These are phyloP conservation scores for Sporothrix pallida DNA, from an alignment of 2,329 filamentous ascomycete species.

Conservation along the genomic window DNA sequence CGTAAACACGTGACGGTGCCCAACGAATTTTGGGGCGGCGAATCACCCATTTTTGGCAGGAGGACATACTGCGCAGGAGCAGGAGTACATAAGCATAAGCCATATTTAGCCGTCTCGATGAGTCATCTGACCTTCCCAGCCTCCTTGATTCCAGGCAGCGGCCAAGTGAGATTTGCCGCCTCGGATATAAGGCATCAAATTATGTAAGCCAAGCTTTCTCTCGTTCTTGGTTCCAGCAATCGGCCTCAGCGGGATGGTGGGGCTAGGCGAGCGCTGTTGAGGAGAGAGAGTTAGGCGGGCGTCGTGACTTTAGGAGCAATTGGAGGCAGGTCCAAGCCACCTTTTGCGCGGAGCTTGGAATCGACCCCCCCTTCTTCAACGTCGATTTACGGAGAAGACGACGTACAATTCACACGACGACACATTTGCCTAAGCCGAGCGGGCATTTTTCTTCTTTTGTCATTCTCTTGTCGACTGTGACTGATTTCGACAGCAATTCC, in stretches of 20 bases:
- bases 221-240: background rate
- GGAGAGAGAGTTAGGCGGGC: conserved; percentile 6
- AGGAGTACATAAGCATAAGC: background rate
- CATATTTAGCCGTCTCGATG: conserved; percentile 8
- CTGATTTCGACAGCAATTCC: conserved; percentile 5
- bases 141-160: conserved; percentile 20
- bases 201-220: conserved; percentile 11
- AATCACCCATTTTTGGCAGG: background rate
- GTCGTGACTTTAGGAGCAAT: conserved; percentile 19
- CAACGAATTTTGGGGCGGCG: background rate
- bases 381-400: background rate
- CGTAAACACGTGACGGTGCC: conserved; percentile 32
- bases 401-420: conserved; percentile 3
- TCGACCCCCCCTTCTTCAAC: conserved; percentile 19
- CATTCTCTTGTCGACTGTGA: background rate
- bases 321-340: conserved; percentile 25
- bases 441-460: background rate
- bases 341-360: conserved; percentile 24
- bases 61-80: no score
- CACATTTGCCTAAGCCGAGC: conserved; percentile 13
- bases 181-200: background rate
- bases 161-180: conserved; percentile 8
- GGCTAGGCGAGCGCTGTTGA: conserved; percentile 12
- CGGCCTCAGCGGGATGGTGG: conserved; percentile 23
- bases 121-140: conserved; percentile 24